Evolutionary conservation across 352 stramenopile species (phyloP).

Genomic region (Pythium volutum): DNA sequence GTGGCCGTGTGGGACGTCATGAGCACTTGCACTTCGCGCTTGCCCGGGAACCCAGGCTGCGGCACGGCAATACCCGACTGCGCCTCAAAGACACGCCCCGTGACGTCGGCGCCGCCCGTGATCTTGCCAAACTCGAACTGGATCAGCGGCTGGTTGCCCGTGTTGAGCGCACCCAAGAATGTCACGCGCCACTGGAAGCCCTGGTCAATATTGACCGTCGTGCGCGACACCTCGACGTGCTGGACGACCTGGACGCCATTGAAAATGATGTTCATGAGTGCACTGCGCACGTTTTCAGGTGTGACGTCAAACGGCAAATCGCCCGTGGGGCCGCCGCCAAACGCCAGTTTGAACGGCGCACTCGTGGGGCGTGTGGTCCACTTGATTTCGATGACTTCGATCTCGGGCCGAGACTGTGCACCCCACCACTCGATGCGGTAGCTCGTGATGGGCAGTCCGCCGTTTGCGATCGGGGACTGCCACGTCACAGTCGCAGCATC

Average conservation of each 20-base stretch:
- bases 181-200: constrained; percentile 60
- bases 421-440: constrained; percentile 88
- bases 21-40: constrained; percentile 70
- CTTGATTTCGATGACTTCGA: constrained; percentile 86
- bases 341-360: constrained; percentile 68
- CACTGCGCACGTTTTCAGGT: constrained; percentile 76
- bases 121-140: constrained; percentile 42
- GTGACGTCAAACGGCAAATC: constrained; percentile 71
- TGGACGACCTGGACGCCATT: constrained; percentile 18
- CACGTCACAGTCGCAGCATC: constrained; percentile 61
- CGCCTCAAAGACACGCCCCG: constrained; percentile 47
- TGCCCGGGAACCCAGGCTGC: constrained; percentile 47
- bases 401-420: constrained; percentile 40
- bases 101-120: constrained; percentile 25
- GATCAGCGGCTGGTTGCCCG: constrained; percentile 59
- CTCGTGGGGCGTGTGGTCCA: constrained; percentile 61
- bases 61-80: constrained; percentile 44
- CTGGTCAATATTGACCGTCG: constrained; percentile 42
- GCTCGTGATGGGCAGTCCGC: constrained; percentile 60
- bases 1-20: constrained; percentile 45
- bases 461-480: constrained; percentile 54
- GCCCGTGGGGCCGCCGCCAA: constrained; percentile 63
- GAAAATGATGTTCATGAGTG: constrained; percentile 85
- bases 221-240: constrained; percentile 47
- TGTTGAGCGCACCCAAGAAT: constrained; percentile 25